Base-by-base conservation (phyloP, 352 stramenopile species). In the Phytophthora meadii region DNA sequence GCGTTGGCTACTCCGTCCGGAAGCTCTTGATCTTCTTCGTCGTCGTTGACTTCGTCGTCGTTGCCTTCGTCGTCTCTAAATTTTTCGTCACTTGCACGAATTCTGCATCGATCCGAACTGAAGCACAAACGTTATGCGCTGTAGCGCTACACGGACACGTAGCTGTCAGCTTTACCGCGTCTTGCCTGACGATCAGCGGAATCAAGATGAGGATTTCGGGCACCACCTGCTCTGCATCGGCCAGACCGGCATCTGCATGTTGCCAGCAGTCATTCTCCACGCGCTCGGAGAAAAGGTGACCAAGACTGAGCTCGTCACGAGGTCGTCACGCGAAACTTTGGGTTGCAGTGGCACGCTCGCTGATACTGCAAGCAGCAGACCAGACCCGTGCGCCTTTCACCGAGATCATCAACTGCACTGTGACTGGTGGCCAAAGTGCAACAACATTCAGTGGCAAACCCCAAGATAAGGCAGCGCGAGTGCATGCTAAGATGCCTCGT, bases 301-400 rank as follows among this genome's bases (percentile, higher is more conserved):
- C 24, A 64, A 54, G 22, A 51, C 36, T 14, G 45, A 39, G 34
- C 61, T 44, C 19, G 32, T 36, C 30, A 36, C 30, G 30, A 36
- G 48, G 14, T 49, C 45, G 53, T 69, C 61, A 64, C 32, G 9
- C 2, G 22, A 39, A n/a, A 47, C 54, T n/a, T 69, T 69, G 37
- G 30, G 42, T 30, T 25, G 37, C 37, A 65, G 57, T 65, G 57
- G 57, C 48, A 65, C 57, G 39, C 19, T 37, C 14, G 36, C 44
- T 39, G 51, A 50, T 49, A 49, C 36, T 39, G 10, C 14, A 5
- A 9, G 12, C 25, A 25, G 24, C 53, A 60, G 44, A 45, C 53
- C 36, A 42, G 44, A 53, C 36, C 41, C 14, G 32, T 19, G 37
- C 51, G 40, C 25, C 55, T 55, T 63, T 40, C 32, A 53, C 15